Evolutionary conservation across 2,329 filamentous ascomycete genomes (phyloP), one percentile per base, ranked within the genome.

Genomic region (Calonectria henricotiae): DNA sequence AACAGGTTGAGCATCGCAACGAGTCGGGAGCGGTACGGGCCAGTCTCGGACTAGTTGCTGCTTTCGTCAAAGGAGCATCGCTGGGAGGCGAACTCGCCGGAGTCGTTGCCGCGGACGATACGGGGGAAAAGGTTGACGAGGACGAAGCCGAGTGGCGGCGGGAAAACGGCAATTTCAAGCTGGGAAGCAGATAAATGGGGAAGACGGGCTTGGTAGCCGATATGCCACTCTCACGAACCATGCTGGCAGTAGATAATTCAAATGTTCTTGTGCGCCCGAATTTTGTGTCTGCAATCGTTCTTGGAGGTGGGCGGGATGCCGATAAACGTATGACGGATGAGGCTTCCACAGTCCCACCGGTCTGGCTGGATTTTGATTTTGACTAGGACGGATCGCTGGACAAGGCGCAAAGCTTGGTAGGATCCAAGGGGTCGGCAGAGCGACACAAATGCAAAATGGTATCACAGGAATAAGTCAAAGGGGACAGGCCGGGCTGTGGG

Each of bases 1-100:
- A 85, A 82, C 90, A 92, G 61, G 81, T 83, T 39, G 84, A 83
- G 81, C 90, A 92, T 73, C 89, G 86, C 61, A 92, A 81, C 1
- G 88, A 90, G 76, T 89, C 85, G 5, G 89, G 88, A 0, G 84
- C 83, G 27, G 80, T 79, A 68, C 84, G 85, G 20, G 82, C 75
- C 7, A 90, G 80, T 41, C 79, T 79, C 17, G 71, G 64, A 17
- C 46, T 23, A 15, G 70, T 62, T 8, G 68, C 62, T 12, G 60
- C 32, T 49, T 74, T 76, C 20, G 62, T 37, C 46, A 76, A 61
- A 32, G 65, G 62, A 13, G 44, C 69, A 62, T 73, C 67, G n/a
- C 74, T 70, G 4, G 75, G 69, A 44, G 78, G 76, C 17, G 77
- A 79, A 69, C 62, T 78, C 51, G 75, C 74, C 17, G 81, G 77